These are phyloP conservation scores for Podospora tetraspora DNA, from an alignment of 495 filamentous ascomycete genomes.

Conservation along the genomic window DNA sequence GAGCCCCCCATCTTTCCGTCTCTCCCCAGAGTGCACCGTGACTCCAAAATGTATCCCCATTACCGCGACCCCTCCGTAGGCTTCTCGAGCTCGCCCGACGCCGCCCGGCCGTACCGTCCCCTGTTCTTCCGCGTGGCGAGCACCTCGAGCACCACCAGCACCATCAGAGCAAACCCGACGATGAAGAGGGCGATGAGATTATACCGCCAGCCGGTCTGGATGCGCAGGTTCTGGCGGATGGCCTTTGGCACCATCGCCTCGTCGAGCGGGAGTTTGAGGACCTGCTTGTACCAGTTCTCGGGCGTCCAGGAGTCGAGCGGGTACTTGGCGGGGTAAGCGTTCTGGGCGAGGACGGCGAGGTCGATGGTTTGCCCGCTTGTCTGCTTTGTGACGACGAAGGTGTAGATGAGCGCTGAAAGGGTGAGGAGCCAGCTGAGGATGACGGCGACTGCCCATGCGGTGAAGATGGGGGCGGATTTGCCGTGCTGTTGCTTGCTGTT, in stretches of 20 bases:
- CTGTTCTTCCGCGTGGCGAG: constrained; percentile 14
- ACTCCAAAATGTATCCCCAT: not conserved
- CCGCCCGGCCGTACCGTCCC: constrained; percentile 8
- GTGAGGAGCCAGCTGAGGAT: constrained; percentile 44
- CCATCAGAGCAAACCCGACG: constrained; percentile 39
- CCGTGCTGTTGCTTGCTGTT: constrained; percentile 14
- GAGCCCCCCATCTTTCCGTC: not conserved
- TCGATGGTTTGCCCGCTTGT: constrained; percentile 42
- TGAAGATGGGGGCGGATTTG: constrained; percentile 29
- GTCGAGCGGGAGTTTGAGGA: constrained; percentile 43
- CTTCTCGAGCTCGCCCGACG: constrained; percentile 5
- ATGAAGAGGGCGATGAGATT: constrained; percentile 51
- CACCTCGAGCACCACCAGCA: constrained; percentile 40
- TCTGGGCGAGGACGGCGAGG: constrained; percentile 23
- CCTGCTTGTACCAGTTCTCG: constrained; percentile 50
- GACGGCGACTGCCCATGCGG: constrained; percentile 37
- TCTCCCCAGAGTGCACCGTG: not conserved
- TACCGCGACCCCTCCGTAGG: not conserved
- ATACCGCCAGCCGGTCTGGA: constrained; percentile 51
- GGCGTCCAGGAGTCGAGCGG: constrained; percentile 47
- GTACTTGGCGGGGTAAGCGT: constrained; percentile 38
- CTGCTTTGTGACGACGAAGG: constrained; percentile 40
- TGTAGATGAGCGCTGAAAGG: constrained; percentile 40
- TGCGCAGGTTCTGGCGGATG: constrained; percentile 36
- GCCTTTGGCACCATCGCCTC: constrained; percentile 26